phyloP scores from a whole-genome alignment of 2,329 filamentous ascomycete species.

The Fusarium sp. region DNA sequence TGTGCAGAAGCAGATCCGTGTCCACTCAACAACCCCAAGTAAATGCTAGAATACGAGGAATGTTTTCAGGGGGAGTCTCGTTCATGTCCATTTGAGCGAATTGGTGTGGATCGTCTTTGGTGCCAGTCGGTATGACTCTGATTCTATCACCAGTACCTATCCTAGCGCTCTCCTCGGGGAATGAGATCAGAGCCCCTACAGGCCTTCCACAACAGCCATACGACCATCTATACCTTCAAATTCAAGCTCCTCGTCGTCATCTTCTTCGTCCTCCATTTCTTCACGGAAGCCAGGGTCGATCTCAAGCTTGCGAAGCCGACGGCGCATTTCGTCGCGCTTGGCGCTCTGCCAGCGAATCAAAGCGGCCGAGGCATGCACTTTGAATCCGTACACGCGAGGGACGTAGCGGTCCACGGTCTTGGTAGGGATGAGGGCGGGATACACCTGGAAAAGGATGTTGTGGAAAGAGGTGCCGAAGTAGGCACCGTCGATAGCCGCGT shows the following conservation, averaged over 20 bases:
- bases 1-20: not conserved
- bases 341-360: conserved; percentile 90
- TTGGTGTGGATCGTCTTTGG: not conserved
- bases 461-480: conserved; percentile 99
- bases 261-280: conserved; percentile 71
- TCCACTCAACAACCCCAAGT: not conserved
- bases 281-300: conserved; percentile 85
- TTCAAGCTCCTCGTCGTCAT: conserved; percentile 60
- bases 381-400: conserved; percentile 93
- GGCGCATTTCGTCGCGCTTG: conserved; percentile 83
- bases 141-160: not conserved
- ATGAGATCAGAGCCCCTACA: conserved; percentile 15
- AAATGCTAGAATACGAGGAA: not conserved
- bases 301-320: conserved; percentile 73
- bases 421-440: conserved; percentile 85
- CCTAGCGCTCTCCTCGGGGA: not conserved
- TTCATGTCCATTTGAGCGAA: conserved; percentile 3
- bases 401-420: conserved; percentile 90
- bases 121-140: not conserved
- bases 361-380: conserved; percentile 88
- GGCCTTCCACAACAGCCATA: conserved; percentile 42
- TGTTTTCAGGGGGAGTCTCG: not conserved
- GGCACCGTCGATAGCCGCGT: conserved; percentile 93
- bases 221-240: conserved; percentile 50
- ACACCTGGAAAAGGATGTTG: conserved; percentile 99